Evolutionary conservation across 352 stramenopile genomes (phyloP).

Genomic region (Phytophthora palmivora): DNA sequence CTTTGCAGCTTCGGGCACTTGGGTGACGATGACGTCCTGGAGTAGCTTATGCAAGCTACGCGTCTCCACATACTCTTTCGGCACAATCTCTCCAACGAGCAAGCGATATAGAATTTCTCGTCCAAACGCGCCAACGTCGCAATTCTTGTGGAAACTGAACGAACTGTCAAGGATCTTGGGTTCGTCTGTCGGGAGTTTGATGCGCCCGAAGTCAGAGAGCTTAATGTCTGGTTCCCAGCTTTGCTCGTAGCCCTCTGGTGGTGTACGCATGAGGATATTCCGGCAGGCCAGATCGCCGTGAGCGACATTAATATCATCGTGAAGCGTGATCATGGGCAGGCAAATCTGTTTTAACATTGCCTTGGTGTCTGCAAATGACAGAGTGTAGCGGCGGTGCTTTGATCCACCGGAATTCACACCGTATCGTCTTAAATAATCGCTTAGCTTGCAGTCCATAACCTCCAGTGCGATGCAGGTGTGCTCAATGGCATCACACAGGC

Average conservation of each 20-base stretch:
- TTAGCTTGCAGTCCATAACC: conserved; percentile 91
- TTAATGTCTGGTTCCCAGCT: conserved; percentile 87
- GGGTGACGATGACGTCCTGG: conserved; percentile 75
- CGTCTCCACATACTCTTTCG: conserved; percentile 72
- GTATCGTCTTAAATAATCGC: conserved; percentile 83
- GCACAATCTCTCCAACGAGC: conserved; percentile 83
- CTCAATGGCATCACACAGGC: conserved; percentile 82
- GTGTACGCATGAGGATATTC: conserved; percentile 85
- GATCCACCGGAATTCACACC: conserved; percentile 49
- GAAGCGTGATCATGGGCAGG: conserved; percentile 77
- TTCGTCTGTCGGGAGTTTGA: conserved; percentile 71
- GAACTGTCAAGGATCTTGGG: conserved; percentile 71
- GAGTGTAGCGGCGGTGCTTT: conserved; percentile 63
- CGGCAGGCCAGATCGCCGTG: conserved; percentile 86
- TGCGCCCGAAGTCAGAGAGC: conserved; percentile 84
- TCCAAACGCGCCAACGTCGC: conserved; percentile 78
- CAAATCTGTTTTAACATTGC: conserved; percentile 79
- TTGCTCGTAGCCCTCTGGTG: conserved; percentile 80
- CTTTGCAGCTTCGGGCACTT: conserved; percentile 63
- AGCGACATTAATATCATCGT: conserved; percentile 83
- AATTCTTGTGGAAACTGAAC: conserved; percentile 90
- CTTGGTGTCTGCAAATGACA: conserved; percentile 62
- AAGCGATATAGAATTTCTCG: conserved; percentile 83
- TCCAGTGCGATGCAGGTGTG: conserved; percentile 88
- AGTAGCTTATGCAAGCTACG: conserved; percentile 79